Evolutionary conservation across 441 rosid genomes (phyloP), one percentile per base, ranked within the genome.

Genomic region (Isatis lusitanica): DNA sequence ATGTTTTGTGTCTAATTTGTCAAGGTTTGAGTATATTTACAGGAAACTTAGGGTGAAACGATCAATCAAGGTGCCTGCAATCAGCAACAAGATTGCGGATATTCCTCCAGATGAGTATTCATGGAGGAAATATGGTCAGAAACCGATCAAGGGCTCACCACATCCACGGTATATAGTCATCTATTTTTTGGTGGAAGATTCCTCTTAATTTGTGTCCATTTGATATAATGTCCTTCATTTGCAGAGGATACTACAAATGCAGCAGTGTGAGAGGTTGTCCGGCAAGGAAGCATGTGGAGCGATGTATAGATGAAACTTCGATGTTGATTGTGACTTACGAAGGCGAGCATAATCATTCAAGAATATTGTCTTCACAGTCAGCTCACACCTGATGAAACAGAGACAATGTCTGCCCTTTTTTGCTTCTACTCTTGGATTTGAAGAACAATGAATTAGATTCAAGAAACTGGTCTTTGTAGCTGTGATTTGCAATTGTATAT

Each of bases 201-300:
- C 1, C 35, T 42, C 5, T 0, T 21, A 33, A 2, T 10, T 9
- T 65, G 59, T 71, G 16, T 33, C 17, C 12, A 40, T 52, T 44
- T 65, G 13, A 7, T 59, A 35, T 40, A 15, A 3, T 15, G 30
- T 21, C 9, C 12, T 48, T 64, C 57, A 1, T 62, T 36, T 66
- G 79, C 82, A 88, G 93, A 75, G 93, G 93, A 74, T 88, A 88
- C 76, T 88, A 88, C 36, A 88, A 88, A 69, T 88, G 93, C 65
- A 88, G 93, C 80, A 86, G 85, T 74, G 79, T 88, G 73, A 81
- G 93, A 77, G 90, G 90, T 15, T 88, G 90, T 70, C 90, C 93
- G 0, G 93, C 93, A 21, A 85, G 90, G 86, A 88, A 88, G 84
- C 92, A 88, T 43, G 87, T 83, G 15, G 87, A 85, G 82, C 74